Evolutionary conservation across 2,329 filamentous ascomycete species (phyloP).

Genomic region (Penicillium crustosum): DNA sequence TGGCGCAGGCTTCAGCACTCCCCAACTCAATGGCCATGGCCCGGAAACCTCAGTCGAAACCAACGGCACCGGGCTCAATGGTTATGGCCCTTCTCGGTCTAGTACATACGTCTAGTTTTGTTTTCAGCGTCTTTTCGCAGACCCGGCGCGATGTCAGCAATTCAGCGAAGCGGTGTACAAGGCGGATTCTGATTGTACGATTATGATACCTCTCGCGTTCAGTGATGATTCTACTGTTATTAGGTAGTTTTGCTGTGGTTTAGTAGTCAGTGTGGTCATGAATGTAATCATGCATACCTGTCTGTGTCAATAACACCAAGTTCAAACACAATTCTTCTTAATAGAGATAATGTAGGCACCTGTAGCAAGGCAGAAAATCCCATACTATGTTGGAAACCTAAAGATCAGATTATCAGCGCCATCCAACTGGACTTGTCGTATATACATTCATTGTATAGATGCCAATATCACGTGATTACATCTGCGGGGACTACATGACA

Average conservation of each 20-base stretch:
- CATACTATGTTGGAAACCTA: too few species aligned
- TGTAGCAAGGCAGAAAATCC: background rate
- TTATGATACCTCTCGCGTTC: slow-evolving; percentile 45
- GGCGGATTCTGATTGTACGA: slow-evolving; percentile 41
- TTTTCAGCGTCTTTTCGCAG: slow-evolving; percentile 24
- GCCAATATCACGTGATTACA: slow-evolving; percentile 4
- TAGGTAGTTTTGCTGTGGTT: slow-evolving; percentile 8
- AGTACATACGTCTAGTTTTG: slow-evolving; percentile 44
- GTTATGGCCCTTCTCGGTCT: slow-evolving; percentile 36
- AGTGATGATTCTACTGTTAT: slow-evolving; percentile 25
- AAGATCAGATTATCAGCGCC: background rate
- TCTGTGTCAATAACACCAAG: background rate
- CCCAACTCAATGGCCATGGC: slow-evolving; percentile 35
- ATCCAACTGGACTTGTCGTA: background rate
- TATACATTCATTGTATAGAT: background rate
- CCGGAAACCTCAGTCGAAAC: slow-evolving; percentile 26
- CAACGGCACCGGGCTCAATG: slow-evolving; percentile 34
- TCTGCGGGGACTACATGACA: slow-evolving; percentile 14
- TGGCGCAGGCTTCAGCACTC: slow-evolving; percentile 15
- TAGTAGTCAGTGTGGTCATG: slow-evolving; percentile 1
- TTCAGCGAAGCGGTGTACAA: slow-evolving; percentile 31
- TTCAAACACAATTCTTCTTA: background rate
- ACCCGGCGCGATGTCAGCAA: slow-evolving; percentile 20
- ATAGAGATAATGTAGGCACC: background rate
- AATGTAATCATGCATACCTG: background rate